A percentile compares a stretch with the other conserved stretches of the same genome.
These are phyloP conservation scores for Dactylellina sp. DNA, from an alignment of 2,329 filamentous ascomycete genomes.

Conservation along the genomic window DNA sequence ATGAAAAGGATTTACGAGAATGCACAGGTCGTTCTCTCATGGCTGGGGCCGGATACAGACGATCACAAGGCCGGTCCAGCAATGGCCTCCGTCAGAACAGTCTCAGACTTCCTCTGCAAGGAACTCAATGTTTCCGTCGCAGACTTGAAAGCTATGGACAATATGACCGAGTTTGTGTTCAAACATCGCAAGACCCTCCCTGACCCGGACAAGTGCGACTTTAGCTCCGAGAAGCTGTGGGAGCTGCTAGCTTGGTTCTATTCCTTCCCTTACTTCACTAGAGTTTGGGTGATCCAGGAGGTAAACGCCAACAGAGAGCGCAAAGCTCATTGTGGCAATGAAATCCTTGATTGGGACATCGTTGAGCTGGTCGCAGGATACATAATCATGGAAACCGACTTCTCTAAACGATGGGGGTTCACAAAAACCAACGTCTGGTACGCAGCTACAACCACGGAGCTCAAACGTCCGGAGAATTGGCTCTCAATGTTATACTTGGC, in stretches of 20 bases:
- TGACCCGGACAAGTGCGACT: constrained; percentile 58
- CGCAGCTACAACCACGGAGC: constrained; percentile 59
- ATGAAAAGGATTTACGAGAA: constrained; percentile 61
- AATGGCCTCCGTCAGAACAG: constrained; percentile 32
- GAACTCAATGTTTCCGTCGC: constrained; percentile 39
- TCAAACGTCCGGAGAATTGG: constrained; percentile 60
- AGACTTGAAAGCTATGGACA: constrained; percentile 55
- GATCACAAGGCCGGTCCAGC: constrained; percentile 40
- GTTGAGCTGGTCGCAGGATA: constrained; percentile 60
- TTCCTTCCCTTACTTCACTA: constrained; percentile 58
- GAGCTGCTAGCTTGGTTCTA: constrained; percentile 59
- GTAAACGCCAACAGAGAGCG: constrained; percentile 58
- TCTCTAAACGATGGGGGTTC: constrained; percentile 59
- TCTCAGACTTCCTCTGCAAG: constrained; percentile 56
- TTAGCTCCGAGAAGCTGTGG: constrained; percentile 59
- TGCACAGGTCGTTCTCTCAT: constrained; percentile 60
- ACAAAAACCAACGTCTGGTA: constrained; percentile 60
- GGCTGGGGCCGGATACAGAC: constrained; percentile 58
- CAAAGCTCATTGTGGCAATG: constrained; percentile 58
- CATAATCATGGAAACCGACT: constrained; percentile 60
- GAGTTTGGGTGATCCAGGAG: constrained; percentile 60
- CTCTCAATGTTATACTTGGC: constrained; percentile 60
- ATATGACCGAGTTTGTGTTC: constrained; percentile 56
- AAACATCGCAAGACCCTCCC: constrained; percentile 56
- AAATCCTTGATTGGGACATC: constrained; percentile 59